These are phyloP conservation scores for Trichosporon sp. DNA, from an alignment of 1,284 basidiomycete species.

Conservation along the genomic window DNA sequence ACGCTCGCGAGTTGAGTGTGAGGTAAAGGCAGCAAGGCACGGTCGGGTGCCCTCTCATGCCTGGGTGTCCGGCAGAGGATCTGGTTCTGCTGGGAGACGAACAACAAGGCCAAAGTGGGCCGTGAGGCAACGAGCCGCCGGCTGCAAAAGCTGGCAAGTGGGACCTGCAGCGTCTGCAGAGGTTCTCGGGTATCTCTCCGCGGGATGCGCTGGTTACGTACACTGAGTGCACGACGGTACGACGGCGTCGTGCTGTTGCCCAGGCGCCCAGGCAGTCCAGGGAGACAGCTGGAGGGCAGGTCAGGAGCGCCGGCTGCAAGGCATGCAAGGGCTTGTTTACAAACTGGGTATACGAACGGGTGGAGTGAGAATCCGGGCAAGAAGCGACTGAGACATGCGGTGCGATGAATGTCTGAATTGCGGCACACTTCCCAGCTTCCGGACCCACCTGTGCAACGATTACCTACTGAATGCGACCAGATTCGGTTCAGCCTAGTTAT, in stretches of 20 bases:
- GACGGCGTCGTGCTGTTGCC: not conserved
- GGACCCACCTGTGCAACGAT: not conserved
- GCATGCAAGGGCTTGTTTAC: not conserved
- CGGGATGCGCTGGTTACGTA: slow-evolving; percentile 7
- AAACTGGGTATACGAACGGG: not conserved
- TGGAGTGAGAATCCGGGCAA: slow-evolving; percentile 4
- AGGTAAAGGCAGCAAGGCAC: not conserved
- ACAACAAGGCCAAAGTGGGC: not conserved
- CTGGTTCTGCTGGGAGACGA: not conserved
- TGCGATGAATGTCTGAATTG: slow-evolving; percentile 3
- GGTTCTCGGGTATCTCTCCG: slow-evolving; percentile 10
- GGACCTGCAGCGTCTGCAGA: not conserved
- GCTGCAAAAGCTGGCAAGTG: not conserved
- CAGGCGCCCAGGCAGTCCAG: too few species aligned
- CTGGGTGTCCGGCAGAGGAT: not conserved
- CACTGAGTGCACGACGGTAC: not conserved
- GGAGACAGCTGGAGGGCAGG: too few species aligned
- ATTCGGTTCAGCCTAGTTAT: not conserved
- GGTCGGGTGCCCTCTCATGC: not conserved
- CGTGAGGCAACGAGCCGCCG: not conserved
- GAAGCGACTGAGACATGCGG: not conserved
- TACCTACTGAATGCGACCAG: not conserved
- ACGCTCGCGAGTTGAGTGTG: too few species aligned
- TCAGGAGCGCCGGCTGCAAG: too few species aligned
- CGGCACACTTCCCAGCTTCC: slow-evolving; percentile 11